Conservation (phyloP, 495 filamentous ascomycete genomes). For the Barbatosphaeria neglecta region DNA sequence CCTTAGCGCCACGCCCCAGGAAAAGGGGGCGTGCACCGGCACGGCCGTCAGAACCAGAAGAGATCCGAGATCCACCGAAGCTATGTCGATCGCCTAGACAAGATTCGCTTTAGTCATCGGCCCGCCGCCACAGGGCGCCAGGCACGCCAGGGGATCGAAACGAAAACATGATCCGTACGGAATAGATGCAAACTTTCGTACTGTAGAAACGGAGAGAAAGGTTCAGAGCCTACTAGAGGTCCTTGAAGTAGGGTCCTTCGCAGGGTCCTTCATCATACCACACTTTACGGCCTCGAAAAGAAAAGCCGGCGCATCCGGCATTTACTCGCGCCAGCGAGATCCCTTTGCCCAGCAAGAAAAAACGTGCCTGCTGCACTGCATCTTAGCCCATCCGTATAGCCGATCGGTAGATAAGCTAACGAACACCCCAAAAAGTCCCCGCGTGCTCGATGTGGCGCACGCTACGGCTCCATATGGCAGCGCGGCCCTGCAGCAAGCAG, state of each 20-base stretch:
- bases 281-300: background rate
- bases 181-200: too few relatives aligned
- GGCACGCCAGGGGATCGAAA: background rate
- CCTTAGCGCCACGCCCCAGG: too few relatives aligned
- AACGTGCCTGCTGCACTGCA: background rate
- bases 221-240: background rate
- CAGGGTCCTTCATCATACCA: background rate
- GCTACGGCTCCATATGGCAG: background rate
- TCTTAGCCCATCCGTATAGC: background rate
- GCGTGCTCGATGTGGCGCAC: background rate
- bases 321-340: too few relatives aligned
- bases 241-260: background rate
- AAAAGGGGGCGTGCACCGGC: too few relatives aligned
- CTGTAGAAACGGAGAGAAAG: background rate
- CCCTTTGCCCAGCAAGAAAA: background rate
- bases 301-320: background rate
- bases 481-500: background rate
- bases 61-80: background rate
- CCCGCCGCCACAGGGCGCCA: too few relatives aligned
- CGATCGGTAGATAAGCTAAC: background rate
- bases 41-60: background rate
- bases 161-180: too few relatives aligned
- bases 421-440: background rate
- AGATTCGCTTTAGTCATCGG: background rate
- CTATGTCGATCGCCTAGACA: background rate